Evolutionary conservation across 805 yeast genomes (phyloP), one percentile per base, ranked within the genome.

Genomic region (Ogataea ganodermae): DNA sequence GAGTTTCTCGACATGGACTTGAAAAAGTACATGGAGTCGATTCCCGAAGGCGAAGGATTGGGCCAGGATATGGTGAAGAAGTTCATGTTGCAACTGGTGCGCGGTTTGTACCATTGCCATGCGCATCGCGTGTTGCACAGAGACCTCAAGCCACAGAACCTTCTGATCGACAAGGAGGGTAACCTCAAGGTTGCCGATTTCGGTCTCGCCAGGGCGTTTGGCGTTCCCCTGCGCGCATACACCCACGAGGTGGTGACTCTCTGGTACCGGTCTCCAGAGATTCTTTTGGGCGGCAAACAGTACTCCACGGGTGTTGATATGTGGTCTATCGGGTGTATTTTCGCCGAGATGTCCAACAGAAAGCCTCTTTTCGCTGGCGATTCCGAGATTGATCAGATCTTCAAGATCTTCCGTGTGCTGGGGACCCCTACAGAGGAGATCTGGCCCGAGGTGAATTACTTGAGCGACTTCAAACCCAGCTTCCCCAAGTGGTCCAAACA

Each of bases 291-390:
- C 12, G 97, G 97, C 3, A 88, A 95, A 57, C 97, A 94, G 62
- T 94, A 94, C 68, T 89, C 97, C 28, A 94, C 98, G 0, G 97
- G 98, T 16, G 97, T 94, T 44, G 99, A 94, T 67, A 90, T 94
- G 86, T 94, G 99, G 99, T 89, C 97, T 9, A 87, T 92, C 51
- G 99, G 99, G 13, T 91, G 97, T 65, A 94, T 94, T 40, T 87
- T 94, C 67, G 99, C 97, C 6, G 99, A 94, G 66, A 91, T 94
- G 98, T 89, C 91, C 48, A 89, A 90, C 59, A 83, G 99, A 46
- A 89, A 89, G 66, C 97, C 99, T 7, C 68, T 94, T 44, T 92
- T 94, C 71, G 96, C 98, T 0, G 99, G 99, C 5, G 97, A 94
- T 66, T 89, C 96, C 9, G 99, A 94, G 66, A 95, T 94, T 62